phyloP scores from a whole-genome alignment of 2,329 filamentous ascomycete species.

The Zymoseptoria pseudotritici region DNA sequence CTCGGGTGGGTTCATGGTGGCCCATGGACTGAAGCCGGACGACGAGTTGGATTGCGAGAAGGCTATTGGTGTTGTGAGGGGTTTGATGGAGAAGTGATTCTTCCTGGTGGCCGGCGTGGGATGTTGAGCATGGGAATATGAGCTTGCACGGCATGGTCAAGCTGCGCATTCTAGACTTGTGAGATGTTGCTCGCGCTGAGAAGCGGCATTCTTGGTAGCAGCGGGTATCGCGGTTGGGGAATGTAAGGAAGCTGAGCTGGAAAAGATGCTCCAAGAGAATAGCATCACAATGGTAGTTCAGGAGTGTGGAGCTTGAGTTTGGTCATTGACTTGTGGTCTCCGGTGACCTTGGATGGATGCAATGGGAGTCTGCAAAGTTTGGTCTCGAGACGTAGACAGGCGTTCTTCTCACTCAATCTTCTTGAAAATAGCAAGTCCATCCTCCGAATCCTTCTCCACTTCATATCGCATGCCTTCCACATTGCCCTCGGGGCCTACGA shows the following conservation, averaged over 20 bases:
- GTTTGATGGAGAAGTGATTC: neutral
- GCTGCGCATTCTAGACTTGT: neutral
- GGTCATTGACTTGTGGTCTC: neutral
- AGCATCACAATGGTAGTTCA: neutral
- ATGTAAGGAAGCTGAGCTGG: neutral
- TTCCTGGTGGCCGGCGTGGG: neutral
- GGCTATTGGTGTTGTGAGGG: neutral
- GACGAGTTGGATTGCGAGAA: neutral
- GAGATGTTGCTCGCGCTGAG: neutral
- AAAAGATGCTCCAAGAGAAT: neutral
- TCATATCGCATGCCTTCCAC: slow-evolving; percentile 8
- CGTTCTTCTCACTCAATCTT: slow-evolving; percentile 3
- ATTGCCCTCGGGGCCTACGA: slow-evolving; percentile 3
- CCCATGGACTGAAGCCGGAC: neutral
- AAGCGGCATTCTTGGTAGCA: neutral
- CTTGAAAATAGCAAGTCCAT: slow-evolving; percentile 8
- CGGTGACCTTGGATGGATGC: neutral
- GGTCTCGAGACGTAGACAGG: neutral
- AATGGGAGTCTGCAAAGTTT: neutral
- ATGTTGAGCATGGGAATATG: neutral
- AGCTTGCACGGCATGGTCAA: neutral
- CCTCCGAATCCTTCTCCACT: slow-evolving; percentile 4
- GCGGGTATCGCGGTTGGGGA: neutral
- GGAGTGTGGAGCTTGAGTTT: neutral
- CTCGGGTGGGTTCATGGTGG: neutral